phyloP scores from a whole-genome alignment of 2,329 filamentous ascomycete species.

The Botrytis hyacinthi region DNA sequence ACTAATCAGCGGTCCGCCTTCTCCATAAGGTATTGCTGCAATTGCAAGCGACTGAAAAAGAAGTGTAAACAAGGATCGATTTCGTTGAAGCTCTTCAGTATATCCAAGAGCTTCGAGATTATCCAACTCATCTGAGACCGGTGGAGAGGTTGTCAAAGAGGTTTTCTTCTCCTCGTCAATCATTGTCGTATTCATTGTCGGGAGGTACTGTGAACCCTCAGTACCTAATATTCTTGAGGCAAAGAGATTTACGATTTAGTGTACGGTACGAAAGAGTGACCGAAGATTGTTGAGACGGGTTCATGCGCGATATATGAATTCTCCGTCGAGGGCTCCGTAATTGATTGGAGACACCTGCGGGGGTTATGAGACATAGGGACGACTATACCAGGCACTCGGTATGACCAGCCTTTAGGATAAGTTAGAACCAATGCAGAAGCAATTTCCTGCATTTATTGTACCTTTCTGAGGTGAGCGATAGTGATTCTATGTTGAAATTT shows the following conservation, averaged over 20 bases:
- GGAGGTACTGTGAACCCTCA: not conserved
- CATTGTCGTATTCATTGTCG: not conserved
- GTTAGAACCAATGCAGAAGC: conserved; percentile 5
- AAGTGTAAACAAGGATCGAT: conserved; percentile 58
- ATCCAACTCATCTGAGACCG: conserved; percentile 28
- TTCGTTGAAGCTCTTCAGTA: conserved; percentile 54
- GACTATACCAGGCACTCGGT: not conserved
- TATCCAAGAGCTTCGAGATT: conserved; percentile 49
- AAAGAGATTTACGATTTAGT: not conserved
- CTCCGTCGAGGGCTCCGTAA: not conserved
- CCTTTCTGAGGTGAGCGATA: not conserved
- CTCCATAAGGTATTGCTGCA: conserved; percentile 57
- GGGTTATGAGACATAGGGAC: not conserved
- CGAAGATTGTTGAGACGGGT: not conserved
- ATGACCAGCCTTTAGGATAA: not conserved
- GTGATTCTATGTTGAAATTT: not conserved
- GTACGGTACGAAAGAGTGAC: not conserved
- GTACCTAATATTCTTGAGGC: not conserved
- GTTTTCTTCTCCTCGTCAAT: conserved; percentile 22
- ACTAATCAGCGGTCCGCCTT: conserved; percentile 36
- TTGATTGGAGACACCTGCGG: not conserved
- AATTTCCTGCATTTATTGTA: not conserved
- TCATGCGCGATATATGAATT: not conserved
- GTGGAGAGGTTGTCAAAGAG: conserved; percentile 6
- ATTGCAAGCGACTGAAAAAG: conserved; percentile 62